Conservation (phyloP, 306 rosid genomes). For the Malus orientalis region DNA sequence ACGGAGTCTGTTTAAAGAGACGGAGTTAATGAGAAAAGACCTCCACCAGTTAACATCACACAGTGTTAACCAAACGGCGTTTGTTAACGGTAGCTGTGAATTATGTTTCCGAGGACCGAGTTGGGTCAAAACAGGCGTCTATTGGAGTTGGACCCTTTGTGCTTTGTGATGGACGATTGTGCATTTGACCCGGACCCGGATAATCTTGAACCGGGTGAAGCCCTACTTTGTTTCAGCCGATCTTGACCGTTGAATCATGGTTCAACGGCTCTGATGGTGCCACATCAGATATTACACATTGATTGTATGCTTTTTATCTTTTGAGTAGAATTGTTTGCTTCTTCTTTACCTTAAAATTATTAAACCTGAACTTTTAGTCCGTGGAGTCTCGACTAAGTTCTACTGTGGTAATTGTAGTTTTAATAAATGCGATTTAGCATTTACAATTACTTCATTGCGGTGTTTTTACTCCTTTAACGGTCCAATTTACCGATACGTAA, state of each 20-base stretch:
- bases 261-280: not conserved
- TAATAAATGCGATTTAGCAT: no score
- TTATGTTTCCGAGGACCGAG: not conserved
- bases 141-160: not conserved
- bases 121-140: constrained; percentile 10
- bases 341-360: no score
- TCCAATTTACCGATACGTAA: no score
- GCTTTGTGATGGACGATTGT: not conserved
- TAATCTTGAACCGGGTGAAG: not conserved
- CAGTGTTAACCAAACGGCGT: not conserved
- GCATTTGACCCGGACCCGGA: not conserved
- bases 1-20: constrained; percentile 25
- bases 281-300: not conserved
- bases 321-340: no score
- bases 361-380: no score
- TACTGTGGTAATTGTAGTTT: no score
- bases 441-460: no score
- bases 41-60: not conserved
- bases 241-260: not conserved
- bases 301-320: not conserved
- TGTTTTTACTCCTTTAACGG: no score
- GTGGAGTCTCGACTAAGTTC: no score
- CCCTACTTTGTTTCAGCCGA: not conserved
- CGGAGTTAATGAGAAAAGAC: constrained; percentile 7
- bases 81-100: constrained; percentile 1